Evolutionary conservation across 176 grass and related monocot genomes (phyloP), one percentile per base, ranked within the genome.

Genomic region (Ampelocalamus luodianensis): DNA sequence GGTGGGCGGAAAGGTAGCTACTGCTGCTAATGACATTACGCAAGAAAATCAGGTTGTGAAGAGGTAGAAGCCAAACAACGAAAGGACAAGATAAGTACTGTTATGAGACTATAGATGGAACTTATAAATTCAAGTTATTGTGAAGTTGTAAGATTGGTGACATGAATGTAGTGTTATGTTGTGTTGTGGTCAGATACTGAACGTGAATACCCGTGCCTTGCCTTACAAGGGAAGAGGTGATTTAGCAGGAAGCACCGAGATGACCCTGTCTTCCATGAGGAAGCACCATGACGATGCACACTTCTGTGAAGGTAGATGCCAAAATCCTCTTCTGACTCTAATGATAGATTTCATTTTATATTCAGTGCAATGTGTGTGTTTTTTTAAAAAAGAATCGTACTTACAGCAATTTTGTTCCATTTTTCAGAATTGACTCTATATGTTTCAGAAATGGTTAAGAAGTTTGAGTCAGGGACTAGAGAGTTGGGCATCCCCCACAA

Each of bases 1-100:
- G 67, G 48, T 45, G n/a, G 7, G 48, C 0, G 68, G 51, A 72
- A 91, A 80, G 75, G 51, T 69, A 45, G 50, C 42, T 17, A 14
- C 59, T 38, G 54, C 51, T 50, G 79, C 66, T 29, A 61, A 74
- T 87, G 93, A 92, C 50, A 80, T 99, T 79, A 48, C 75, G 13
- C 91, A 94, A 50, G 91, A 99, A 74, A 91, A 96, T 63, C 97
- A 99, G 68, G 93, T 93, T 3, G 78, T 99, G 34, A 99, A 99
- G 74, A 99, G 88, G 79, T 93, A 99, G 80, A 99, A 96, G 26
- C 81, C 96, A 36, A 92, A 94, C 70, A 70, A 84, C 32, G 97
- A 93, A 53, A 92, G 79, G 67, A 86, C 82, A 6, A 93, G 93
- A 92, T 84, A 94, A 93, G 96, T 94, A 88, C 48, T 46, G 55